Conservation (phyloP, 306 rosid genomes). For the Quercus agrifolia region DNA sequence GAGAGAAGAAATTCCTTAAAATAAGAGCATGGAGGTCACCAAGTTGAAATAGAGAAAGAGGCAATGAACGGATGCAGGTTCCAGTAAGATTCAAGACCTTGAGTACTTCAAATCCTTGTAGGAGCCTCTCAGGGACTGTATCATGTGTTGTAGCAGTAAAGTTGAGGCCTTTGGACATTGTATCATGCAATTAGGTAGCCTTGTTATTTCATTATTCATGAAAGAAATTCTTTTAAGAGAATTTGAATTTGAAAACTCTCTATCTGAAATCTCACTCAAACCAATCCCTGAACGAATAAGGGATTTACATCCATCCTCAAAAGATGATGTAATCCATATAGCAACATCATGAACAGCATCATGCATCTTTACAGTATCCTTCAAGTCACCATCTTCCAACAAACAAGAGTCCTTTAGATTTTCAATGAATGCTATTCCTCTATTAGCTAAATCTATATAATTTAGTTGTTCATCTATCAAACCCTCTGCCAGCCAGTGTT, state of each 20-base stretch:
- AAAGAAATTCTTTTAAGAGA: constrained; percentile 6
- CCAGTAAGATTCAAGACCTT: constrained; percentile 14
- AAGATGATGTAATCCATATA: background rate
- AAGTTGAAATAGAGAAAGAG: constrained; percentile 18
- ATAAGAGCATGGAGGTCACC: constrained; percentile 2
- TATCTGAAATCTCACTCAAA: background rate
- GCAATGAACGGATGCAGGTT: constrained; percentile 13
- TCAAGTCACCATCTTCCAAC: background rate
- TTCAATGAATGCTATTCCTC: constrained; percentile 19
- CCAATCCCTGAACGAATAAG: background rate
- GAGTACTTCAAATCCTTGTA: constrained; percentile 2
- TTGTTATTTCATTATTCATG: constrained; percentile 1
- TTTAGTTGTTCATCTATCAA: constrained; percentile 12
- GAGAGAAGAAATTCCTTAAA: background rate
- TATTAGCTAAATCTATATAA: constrained; percentile 14
- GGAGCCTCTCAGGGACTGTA: background rate
- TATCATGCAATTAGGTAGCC: background rate
- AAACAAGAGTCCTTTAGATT: constrained; percentile 18
- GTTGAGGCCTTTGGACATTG: background rate
- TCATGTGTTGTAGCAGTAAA: constrained; percentile 8
- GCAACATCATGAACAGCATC: background rate
- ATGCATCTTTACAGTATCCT: background rate
- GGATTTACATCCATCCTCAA: background rate
- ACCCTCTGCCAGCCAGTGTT: constrained; percentile 10
- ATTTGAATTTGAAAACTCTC: background rate